phyloP scores from a whole-genome alignment of 2,329 filamentous ascomycete species.

The Fusarium sp. region DNA sequence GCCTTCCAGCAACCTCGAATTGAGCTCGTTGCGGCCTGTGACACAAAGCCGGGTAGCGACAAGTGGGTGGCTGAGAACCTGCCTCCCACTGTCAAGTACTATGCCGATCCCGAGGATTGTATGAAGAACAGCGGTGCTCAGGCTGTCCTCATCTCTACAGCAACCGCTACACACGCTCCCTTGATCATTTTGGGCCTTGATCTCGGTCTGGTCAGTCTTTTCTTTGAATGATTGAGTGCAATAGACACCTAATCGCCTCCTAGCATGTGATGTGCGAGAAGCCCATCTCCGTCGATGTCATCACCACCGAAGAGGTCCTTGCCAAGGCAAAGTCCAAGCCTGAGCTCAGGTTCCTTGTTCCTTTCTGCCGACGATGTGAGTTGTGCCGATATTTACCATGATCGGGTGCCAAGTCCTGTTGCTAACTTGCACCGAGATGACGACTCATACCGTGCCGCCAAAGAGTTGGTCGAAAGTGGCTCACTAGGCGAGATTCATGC shows the following conservation, averaged over 20 bases:
- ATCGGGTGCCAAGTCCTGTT: not conserved
- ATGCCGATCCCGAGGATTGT: constrained; percentile 41
- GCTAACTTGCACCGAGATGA: constrained; percentile 16
- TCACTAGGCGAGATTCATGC: constrained; percentile 38
- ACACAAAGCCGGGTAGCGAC: constrained; percentile 48
- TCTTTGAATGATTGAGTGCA: not conserved
- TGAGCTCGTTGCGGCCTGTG: constrained; percentile 49
- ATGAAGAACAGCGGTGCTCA: constrained; percentile 45
- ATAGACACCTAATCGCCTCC: not conserved
- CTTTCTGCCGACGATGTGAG: constrained; percentile 34
- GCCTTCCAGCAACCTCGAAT: constrained; percentile 50
- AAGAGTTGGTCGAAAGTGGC: constrained; percentile 33
- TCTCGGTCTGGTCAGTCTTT: constrained; percentile 19
- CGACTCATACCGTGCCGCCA: constrained; percentile 32
- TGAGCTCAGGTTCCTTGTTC: constrained; percentile 37
- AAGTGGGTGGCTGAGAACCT: constrained; percentile 49
- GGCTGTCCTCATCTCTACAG: constrained; percentile 47
- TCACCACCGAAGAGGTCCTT: constrained; percentile 33
- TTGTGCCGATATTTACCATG: not conserved
- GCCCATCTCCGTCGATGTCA: constrained; percentile 36
- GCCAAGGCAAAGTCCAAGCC: constrained; percentile 31
- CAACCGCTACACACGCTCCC: constrained; percentile 46
- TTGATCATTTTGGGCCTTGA: constrained; percentile 41
- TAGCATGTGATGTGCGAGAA: constrained; percentile 43
- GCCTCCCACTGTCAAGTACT: constrained; percentile 39